These are phyloP conservation scores for Epicoccum nigrum DNA, from an alignment of 2,329 filamentous ascomycete genomes.

Conservation along the genomic window DNA sequence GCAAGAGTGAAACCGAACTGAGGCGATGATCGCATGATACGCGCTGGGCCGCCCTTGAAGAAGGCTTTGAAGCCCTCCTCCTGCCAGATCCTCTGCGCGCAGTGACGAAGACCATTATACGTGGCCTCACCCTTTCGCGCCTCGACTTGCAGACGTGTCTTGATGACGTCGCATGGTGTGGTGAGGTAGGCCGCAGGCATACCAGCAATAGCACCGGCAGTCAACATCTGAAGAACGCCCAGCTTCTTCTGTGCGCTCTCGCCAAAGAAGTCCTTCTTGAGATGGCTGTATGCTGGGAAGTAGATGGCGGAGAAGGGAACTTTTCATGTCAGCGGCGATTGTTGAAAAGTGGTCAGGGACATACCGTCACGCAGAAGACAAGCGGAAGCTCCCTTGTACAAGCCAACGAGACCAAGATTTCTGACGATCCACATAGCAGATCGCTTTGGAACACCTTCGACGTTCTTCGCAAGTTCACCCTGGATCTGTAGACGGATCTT, in stretches of 20 bases:
- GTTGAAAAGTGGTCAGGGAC: constrained; percentile 7
- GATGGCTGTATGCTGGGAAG: constrained; percentile 93
- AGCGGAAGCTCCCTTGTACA: constrained; percentile 96
- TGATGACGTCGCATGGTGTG: constrained; percentile 98
- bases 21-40: constrained; percentile 91
- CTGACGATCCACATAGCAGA: constrained; percentile 98
- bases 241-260: constrained; percentile 87
- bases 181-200: constrained; percentile 77
- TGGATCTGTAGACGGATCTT: constrained; percentile 98
- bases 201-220: constrained; percentile 82
- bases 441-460: constrained; percentile 80
- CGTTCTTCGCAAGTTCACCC: constrained; percentile 89
- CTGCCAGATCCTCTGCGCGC: constrained; percentile 79
- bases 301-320: constrained; percentile 99
- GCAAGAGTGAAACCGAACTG: constrained; percentile 98
- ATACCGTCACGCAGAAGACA: constrained; percentile 83
- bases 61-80: constrained; percentile 96
- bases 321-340: constrained; percentile 26
- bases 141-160: constrained; percentile 96
- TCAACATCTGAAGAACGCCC: constrained; percentile 86
- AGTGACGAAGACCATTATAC: constrained; percentile 88
- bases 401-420: constrained; percentile 88
- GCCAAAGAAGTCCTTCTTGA: constrained; percentile 93
- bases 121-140: constrained; percentile 90
- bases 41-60: constrained; percentile 97